Evolutionary conservation across 768 basidiomycete genomes (phyloP).

Genomic region (Lentinula edodes): DNA sequence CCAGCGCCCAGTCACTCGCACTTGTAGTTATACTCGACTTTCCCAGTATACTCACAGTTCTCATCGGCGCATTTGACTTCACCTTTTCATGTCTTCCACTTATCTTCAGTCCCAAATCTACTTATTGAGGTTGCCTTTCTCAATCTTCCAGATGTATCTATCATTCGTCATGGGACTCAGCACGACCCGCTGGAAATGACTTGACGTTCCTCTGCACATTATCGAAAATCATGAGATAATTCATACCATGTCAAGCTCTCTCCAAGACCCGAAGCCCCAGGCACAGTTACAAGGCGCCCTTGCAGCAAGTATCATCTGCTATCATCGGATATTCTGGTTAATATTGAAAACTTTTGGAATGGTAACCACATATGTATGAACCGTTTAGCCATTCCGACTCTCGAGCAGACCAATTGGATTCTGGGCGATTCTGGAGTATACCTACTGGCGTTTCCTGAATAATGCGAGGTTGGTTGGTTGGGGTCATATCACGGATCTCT

Average conservation of each 20-base stretch:
- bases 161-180: background rate
- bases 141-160: background rate
- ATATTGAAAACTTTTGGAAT: too few relatives aligned
- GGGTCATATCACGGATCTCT: background rate
- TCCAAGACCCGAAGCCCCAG: background rate
- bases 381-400: too few relatives aligned
- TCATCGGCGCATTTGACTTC: background rate
- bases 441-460: too few relatives aligned
- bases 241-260: background rate
- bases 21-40: background rate
- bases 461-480: too few relatives aligned
- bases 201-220: background rate
- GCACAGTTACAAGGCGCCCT: background rate
- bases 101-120: background rate
- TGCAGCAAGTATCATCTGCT: too few relatives aligned
- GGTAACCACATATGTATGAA: too few relatives aligned
- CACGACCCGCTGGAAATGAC: background rate
- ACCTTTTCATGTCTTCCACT: background rate
- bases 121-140: background rate
- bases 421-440: too few relatives aligned
- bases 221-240: background rate
- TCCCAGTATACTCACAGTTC: background rate
- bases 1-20: too few relatives aligned
- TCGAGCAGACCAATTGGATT: too few relatives aligned
- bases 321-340: too few relatives aligned